Evolutionary conservation across 2,329 filamentous ascomycete species (phyloP), one percentile per base, ranked within the genome.

Genomic region (Drechslerella coelobrocha): DNA sequence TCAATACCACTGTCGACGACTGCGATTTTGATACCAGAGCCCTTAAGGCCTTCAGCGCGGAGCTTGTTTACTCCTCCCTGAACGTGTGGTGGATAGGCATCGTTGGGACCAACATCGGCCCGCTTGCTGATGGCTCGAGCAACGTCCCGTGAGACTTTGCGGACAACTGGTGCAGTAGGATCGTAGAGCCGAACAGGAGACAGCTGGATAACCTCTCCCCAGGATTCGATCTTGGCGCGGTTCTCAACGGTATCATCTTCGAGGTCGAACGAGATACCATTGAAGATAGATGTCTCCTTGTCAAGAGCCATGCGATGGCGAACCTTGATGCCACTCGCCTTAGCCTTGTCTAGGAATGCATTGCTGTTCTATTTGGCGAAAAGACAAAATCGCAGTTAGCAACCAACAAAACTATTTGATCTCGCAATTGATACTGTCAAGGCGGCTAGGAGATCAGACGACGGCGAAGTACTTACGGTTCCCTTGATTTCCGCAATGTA

Each of bases 1-100:
- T 75, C 74, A 27, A 73, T 74, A 48, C 74, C 74, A 52, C 74
- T 75, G 43, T 75, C 74, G 23, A 75, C 62, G 37, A 71, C 66
- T 26, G 66, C 66, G 23, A 71, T 71, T 57, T 39, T 71, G 47
- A 71, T 63, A 7, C 66, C 66, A 37, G 57, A 59, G 37, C 66
- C 66, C 41, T 10, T 63, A 12, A 59, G 53, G 17, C 66, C 66
- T 24, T 59, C 53, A 60, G 59, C 53, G n/a, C 57, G 66, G 39
- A 71, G 66, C 50, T 48, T 63, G 39, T 63, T 12, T 31, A 71
- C 66, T 37, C 59, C 59, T 50, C 66, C 66, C 47, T 71, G 66
- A 45, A 71, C 24, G 17, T 71, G 66, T 17, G 66, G 66, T 54
- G 66, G 66, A 53, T 63, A 71, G 23, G 24, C 59, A 23, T 31